phyloP scores from a whole-genome alignment of 1,284 basidiomycete species.

The Cryptococcus wingfieldii region DNA sequence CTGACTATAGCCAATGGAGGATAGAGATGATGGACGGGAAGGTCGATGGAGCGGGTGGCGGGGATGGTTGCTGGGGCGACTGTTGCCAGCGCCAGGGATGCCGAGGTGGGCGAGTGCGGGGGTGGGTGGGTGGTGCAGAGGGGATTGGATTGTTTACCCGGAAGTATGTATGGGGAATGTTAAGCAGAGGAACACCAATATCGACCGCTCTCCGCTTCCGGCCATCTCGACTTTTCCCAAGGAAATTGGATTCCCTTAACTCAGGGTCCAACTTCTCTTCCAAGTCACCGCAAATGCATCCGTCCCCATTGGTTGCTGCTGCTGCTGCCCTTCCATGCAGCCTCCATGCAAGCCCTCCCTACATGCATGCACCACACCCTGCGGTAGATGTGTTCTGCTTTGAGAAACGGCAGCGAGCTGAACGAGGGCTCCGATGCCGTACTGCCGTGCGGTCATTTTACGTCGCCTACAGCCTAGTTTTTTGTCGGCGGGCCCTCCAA shows the following conservation, averaged over 20 bases:
- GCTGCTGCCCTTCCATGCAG: too few species aligned
- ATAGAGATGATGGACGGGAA: background rate
- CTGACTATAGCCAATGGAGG: background rate
- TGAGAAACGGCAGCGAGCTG: too few species aligned
- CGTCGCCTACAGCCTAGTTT: too few species aligned
- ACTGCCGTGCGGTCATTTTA: too few species aligned
- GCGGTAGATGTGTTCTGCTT: too few species aligned
- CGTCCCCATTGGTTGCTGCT: too few species aligned
- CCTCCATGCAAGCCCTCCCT: too few species aligned
- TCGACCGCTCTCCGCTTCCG: background rate
- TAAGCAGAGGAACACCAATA: background rate
- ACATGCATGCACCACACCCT: too few species aligned
- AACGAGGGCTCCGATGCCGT: too few species aligned
- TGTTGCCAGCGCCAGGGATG: background rate
- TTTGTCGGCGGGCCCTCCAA: too few species aligned
- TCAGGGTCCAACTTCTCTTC: background rate
- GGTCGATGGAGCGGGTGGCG: slow-evolving; percentile 1
- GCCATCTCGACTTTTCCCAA: background rate
- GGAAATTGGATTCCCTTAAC: background rate
- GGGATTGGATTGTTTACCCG: background rate
- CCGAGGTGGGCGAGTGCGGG: background rate
- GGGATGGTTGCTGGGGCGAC: background rate
- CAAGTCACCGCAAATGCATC: background rate
- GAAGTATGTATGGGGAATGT: background rate
- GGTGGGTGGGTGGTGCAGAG: background rate